A percentile compares a stretch with the other conserved stretches of the same genome.
phyloP scores from a whole-genome alignment of 2,329 filamentous ascomycete species.

The Xenoacremonium recifei region DNA sequence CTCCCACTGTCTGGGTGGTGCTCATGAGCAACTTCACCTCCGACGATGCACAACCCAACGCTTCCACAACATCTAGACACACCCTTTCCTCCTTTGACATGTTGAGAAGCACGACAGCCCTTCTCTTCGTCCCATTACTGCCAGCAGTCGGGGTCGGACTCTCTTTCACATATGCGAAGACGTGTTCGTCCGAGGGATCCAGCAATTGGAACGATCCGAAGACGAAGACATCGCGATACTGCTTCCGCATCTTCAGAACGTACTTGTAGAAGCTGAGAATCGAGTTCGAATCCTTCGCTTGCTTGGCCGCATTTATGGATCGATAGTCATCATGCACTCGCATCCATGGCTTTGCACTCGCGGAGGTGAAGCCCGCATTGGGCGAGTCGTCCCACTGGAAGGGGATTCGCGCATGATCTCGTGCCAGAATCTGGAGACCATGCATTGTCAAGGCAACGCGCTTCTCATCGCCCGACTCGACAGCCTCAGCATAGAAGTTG shows the following conservation, averaged over 20 bases:
- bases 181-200: conserved; percentile 47
- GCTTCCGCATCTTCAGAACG: conserved; percentile 50
- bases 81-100: conserved; percentile 39
- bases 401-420: conserved; percentile 64
- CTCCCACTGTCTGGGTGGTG: conserved; percentile 12
- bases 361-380: conserved; percentile 60
- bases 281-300: conserved; percentile 43
- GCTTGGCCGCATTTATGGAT: conserved; percentile 54
- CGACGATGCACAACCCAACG: conserved; percentile 15
- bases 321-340: conserved; percentile 58
- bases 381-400: conserved; percentile 62
- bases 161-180: conserved; percentile 56
- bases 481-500: conserved; percentile 49
- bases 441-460: conserved; percentile 45
- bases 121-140: conserved; percentile 18
- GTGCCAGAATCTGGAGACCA: conserved; percentile 55
- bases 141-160: conserved; percentile 16
- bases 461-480: conserved; percentile 33
- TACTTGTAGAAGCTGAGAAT: conserved; percentile 61
- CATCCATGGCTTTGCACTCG: conserved; percentile 60
- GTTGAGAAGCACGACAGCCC: conserved; percentile 43
- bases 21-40: conserved; percentile 24
- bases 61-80: conserved; percentile 20
- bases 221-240: conserved; percentile 58
- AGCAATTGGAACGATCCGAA: conserved; percentile 59